Base-by-base conservation (phyloP, 1,284 basidiomycete genomes). In the Ustilago nuda region DNA sequence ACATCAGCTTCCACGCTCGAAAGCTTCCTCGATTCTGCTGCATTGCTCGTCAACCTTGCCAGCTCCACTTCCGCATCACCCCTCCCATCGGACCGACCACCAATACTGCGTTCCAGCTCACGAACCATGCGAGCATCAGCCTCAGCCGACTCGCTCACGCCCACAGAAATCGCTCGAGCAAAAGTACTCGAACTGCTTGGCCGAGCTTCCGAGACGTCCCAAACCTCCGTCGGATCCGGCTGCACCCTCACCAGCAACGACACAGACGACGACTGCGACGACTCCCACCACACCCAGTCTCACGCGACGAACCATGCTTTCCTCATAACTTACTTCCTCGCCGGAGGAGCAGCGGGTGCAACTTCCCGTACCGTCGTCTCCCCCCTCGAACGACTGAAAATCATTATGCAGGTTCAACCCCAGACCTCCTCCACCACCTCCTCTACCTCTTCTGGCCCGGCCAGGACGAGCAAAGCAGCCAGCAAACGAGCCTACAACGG, bases 381-480 rank as follows among this genome's bases (percentile, higher is more conserved):
- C 75, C 95, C 95, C 15, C 87, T 98, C 17, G 95, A 98, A 84
- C 88, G 95, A 62, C 88, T 98, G 57, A 98, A 98, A 87, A 98
- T 98, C 83, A 97, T 98, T 76, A 92, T 96, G 94, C 84, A 85
- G 56, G 75, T 85, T 0, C 84, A 85, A 60, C 84, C 84, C 3
- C 76, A 72, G n/a, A 60, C 46, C 8, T 46, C 68, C 32, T 39
- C 50, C 11, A 33, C 56, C 45, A 32, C 56, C 19, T 48, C 52
- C 13, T 48, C 68, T 33, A 17, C 50, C 5, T 35, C 48, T 30
- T 19, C 54, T 23, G 39, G 52, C 2, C 19, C 33, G 3, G 46
- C 33, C 13, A 65, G 54, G 11, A 8, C 8, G 27, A 50, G 12
- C 27, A 50, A 50, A 50, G 11, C 48, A 30, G 48, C 48, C 7